phyloP scores from a whole-genome alignment of 2,329 filamentous ascomycete species.

The Aspergillaceae sp. region DNA sequence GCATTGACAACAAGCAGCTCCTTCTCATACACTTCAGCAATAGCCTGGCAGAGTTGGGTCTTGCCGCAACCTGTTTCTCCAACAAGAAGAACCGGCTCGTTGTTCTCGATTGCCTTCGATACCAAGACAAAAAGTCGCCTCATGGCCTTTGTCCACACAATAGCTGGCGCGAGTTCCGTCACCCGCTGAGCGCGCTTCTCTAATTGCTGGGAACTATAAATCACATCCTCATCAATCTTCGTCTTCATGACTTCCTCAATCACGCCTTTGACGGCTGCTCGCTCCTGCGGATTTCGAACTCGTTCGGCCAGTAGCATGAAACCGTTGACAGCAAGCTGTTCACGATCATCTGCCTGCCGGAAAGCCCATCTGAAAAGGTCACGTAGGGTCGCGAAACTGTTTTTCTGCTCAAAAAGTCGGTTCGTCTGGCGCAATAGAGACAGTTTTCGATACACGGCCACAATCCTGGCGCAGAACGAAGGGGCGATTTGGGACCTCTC shows the following conservation, averaged over 20 bases:
- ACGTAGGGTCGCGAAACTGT: conserved; percentile 90
- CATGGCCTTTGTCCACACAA: conserved; percentile 97
- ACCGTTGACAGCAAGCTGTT: conserved; percentile 83
- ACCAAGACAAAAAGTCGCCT: conserved; percentile 82
- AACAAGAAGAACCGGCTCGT: conserved; percentile 88
- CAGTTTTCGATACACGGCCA: conserved; percentile 86
- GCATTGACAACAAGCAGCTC: conserved; percentile 87
- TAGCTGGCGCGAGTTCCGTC: conserved; percentile 28
- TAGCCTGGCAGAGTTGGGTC: conserved; percentile 87
- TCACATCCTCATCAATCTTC: conserved; percentile 59
- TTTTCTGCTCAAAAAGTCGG: conserved; percentile 90
- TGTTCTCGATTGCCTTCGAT: conserved; percentile 74
- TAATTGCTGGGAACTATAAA: conserved; percentile 60
- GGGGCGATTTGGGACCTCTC: conserved; percentile 81
- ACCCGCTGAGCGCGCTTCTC: conserved; percentile 47
- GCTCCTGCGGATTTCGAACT: conserved; percentile 83
- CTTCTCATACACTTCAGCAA: conserved; percentile 70
- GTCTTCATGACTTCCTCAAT: conserved; percentile 90
- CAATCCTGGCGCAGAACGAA: conserved; percentile 83
- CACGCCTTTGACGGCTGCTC: conserved; percentile 70
- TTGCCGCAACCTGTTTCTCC: conserved; percentile 98
- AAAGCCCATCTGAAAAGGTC: conserved; percentile 95
- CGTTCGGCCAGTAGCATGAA: conserved; percentile 95
- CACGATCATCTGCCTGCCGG: conserved; percentile 71
- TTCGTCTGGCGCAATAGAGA: conserved; percentile 83